These are phyloP conservation scores for Penicillium corylophilum DNA, from an alignment of 2,329 filamentous ascomycete genomes.

Conservation along the genomic window DNA sequence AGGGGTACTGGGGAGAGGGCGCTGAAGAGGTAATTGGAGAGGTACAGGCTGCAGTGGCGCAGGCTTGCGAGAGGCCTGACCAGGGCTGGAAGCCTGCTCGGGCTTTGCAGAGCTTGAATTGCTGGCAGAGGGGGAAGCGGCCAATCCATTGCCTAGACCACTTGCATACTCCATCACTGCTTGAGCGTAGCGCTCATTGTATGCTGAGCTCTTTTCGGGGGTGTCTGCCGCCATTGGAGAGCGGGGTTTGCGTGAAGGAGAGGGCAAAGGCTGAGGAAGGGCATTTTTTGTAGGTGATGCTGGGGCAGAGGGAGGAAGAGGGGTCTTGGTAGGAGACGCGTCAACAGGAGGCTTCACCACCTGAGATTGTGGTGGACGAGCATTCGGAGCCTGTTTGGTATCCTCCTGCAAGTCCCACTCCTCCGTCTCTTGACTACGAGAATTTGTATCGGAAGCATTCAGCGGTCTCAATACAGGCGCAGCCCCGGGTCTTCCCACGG, in stretches of 20 bases:
- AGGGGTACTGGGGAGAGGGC: slow-evolving; percentile 8
- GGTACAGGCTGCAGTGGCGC: slow-evolving; percentile 3
- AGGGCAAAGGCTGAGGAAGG: slow-evolving; percentile 51
- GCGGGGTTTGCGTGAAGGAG: slow-evolving; percentile 46
- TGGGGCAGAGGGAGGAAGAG: slow-evolving; percentile 48
- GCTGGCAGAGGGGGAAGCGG: neutral
- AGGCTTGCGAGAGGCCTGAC: slow-evolving; percentile 6
- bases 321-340: slow-evolving; percentile 58
- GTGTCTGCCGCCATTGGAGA: slow-evolving; percentile 40
- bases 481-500: slow-evolving; percentile 60
- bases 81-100: neutral
- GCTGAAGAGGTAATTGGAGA: neutral
- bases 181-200: slow-evolving; percentile 12
- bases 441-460: slow-evolving; percentile 79
- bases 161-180: slow-evolving; percentile 8
- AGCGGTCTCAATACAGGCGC: slow-evolving; percentile 65
- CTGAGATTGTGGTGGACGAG: slow-evolving; percentile 54
- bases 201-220: slow-evolving; percentile 29
- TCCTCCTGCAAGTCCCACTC: slow-evolving; percentile 34
- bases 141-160: neutral
- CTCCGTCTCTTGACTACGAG: slow-evolving; percentile 54
- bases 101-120: neutral
- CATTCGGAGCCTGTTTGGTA: slow-evolving; percentile 28
- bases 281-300: slow-evolving; percentile 56
- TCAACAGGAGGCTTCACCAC: slow-evolving; percentile 42